Base-by-base conservation (phyloP, 108 stramenopile genomes). In the Pseudonitzschia pungens region DNA sequence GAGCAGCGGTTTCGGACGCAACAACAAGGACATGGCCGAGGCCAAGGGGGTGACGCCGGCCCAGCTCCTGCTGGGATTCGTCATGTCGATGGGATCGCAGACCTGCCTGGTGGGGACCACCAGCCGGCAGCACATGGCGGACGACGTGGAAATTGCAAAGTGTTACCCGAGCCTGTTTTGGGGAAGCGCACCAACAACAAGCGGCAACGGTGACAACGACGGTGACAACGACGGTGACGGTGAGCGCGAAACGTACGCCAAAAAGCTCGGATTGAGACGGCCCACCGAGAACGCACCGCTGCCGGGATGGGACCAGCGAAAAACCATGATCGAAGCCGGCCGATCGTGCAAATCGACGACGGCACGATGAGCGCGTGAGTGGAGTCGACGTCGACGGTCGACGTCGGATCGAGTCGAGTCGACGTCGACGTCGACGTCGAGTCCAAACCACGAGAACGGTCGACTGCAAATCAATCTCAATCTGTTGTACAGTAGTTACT, bases 81-180 rank as follows among this genome's bases (percentile, higher is more conserved):
- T 33, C 18, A 62, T 62, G 60, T 40, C 60, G 36, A 26, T 40
- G 36, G 33, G 36, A 20, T 55, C 54, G 24, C 18, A 62, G 29
- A 62, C 60, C 40, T 62, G 60, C 32, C 36, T 62, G 15, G 60
- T 62, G 29, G 60, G 60, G 26, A 62, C 60, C 33, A 62, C 12
- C 15, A 62, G 1, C 36, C 40, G 0, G 1, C 60, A 62, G 36
- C 60, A 62, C 29, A 62, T 62, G 60, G 15, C 0, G 20, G 60
- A 62, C 6, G 60, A 62, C 29, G 6, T 62, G 1, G 60, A 22
- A 0, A 40, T 62, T 16, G 32, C 60, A 2, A 62, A 40, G 36
- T 62, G 60, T n/a, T 62, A 62, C 36, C 40, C 32, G 14, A 20
- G 27, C 1, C 32, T 62, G 0, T 62, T 62, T 18, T 0, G 45